phyloP scores from a whole-genome alignment of 371 early-diverging fungal species.

The Mucor plumbeus region DNA sequence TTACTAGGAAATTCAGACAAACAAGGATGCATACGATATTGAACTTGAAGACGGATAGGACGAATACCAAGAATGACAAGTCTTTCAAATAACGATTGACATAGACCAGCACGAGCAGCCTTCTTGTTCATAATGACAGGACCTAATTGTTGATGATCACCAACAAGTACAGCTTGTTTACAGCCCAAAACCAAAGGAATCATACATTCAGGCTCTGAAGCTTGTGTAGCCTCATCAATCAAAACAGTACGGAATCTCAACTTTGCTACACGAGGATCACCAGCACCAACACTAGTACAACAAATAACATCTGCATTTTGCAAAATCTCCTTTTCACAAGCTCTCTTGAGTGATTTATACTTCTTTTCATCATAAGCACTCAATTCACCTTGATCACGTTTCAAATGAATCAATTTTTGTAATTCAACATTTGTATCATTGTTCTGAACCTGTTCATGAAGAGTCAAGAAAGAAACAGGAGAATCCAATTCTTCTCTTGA shows the following conservation, averaged over 20 bases:
- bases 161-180: constrained; percentile 96
- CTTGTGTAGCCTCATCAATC: constrained; percentile 98
- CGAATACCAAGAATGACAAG: constrained; percentile 90
- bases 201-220: constrained; percentile 97
- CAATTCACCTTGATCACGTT: constrained; percentile 89
- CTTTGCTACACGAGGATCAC: constrained; percentile 90
- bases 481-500: constrained; percentile 94
- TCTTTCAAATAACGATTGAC: constrained; percentile 97
- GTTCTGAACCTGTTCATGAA: constrained; percentile 95
- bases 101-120: constrained; percentile 92
- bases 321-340: constrained; percentile 90
- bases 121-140: constrained; percentile 98
- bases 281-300: constrained; percentile 98
- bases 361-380: constrained; percentile 85
- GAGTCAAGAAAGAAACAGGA: constrained; percentile 87
- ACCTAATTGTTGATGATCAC: constrained; percentile 99
- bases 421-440: constrained; percentile 93
- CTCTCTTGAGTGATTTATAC: constrained; percentile 78
- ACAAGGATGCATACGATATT: constrained; percentile 99
- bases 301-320: constrained; percentile 96
- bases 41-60: constrained; percentile 95
- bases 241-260: constrained; percentile 93
- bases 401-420: constrained; percentile 88
- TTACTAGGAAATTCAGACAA: constrained; percentile 98
- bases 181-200: constrained; percentile 96